Base-by-base conservation (phyloP, 2,329 filamentous ascomycete species). In the Didymella lethalis region DNA sequence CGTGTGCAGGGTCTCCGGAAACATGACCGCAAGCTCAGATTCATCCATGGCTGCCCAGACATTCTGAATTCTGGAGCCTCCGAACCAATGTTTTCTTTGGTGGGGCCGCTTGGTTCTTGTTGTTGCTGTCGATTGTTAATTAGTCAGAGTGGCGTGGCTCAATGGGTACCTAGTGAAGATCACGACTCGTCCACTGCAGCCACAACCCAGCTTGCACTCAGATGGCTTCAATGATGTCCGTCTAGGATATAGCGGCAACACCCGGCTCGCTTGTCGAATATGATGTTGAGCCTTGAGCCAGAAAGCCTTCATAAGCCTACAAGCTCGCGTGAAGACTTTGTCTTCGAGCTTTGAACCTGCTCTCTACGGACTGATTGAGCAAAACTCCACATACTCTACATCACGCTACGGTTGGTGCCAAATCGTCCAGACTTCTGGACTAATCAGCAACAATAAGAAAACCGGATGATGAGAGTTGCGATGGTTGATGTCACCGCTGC, bases 401-500 rank as follows among this genome's bases (percentile, higher is more conserved):
- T 11, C 12, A 25, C 2, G n/a, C 38, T 14, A 41, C 2, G 12
- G 8, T 4, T 7, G 20, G 7, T 20, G 4, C 8, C 4, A 12
- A 12, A 14, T 41, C 25, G 11, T 41, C 20, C 38, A 25, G 5
- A 7, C 14, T 11, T 16, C 38, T 25, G 38, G 38, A 5, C 12
- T 10, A 45, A 43, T 20, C 14, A 28, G 23, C 20, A 16, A 18
- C 23, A 25, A 45, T 20, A 40, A 53, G 31, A 2, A 46, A 18
- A 23, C n/a, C n/a, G 16, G 23, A 36, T 34, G 11, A 11, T 38
- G 25, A 12, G 25, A 49, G 28, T 25, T 53, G 31, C 31, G 45
- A 45, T 53, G 56, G 16, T 50, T 54, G 50, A 54, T 54, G 56
- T 54, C 56, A 49, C 40, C 26, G 34, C n/a, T 46, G 41, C 47